These are phyloP conservation scores for Fomitopsis schrenkii DNA, from an alignment of 1,284 basidiomycete species.

Conservation along the genomic window DNA sequence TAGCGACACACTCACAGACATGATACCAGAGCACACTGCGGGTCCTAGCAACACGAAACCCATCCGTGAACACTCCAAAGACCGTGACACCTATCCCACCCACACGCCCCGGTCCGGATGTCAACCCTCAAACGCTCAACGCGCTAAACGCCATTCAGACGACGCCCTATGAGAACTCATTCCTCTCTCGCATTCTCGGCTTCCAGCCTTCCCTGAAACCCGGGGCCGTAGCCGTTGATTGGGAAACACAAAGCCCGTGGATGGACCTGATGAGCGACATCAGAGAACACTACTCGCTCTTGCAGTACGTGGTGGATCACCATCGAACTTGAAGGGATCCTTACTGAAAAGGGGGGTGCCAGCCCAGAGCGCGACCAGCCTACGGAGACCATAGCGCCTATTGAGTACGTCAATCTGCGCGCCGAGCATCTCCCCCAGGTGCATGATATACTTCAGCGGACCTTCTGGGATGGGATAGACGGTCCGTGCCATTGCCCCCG, in stretches of 20 bases:
- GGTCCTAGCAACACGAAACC: constrained; percentile 10
- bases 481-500: constrained; percentile 36
- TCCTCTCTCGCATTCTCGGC: constrained; percentile 57
- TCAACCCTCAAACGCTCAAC: constrained; percentile 44
- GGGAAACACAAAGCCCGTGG: constrained; percentile 69
- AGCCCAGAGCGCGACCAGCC: constrained; percentile 52
- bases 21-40: constrained; percentile 17
- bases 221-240: constrained; percentile 52
- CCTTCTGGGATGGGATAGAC: constrained; percentile 73
- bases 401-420: constrained; percentile 60
- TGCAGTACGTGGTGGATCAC: constrained; percentile 42
- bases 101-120: constrained; percentile 12
- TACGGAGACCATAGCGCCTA: constrained; percentile 42
- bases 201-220: constrained; percentile 7
- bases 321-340: not conserved
- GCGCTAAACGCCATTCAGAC: constrained; percentile 51
- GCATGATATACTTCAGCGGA: constrained; percentile 59
- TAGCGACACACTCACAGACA: not conserved
- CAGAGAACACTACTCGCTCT: constrained; percentile 52
- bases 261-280: constrained; percentile 70
- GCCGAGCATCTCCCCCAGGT: constrained; percentile 60
- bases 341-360: not conserved
- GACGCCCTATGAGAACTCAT: constrained; percentile 60
- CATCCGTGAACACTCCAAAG: not conserved
- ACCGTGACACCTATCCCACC: constrained; percentile 18